These are phyloP conservation scores for Kwoniella sp. DNA, from an alignment of 768 basidiomycete species.

Conservation along the genomic window DNA sequence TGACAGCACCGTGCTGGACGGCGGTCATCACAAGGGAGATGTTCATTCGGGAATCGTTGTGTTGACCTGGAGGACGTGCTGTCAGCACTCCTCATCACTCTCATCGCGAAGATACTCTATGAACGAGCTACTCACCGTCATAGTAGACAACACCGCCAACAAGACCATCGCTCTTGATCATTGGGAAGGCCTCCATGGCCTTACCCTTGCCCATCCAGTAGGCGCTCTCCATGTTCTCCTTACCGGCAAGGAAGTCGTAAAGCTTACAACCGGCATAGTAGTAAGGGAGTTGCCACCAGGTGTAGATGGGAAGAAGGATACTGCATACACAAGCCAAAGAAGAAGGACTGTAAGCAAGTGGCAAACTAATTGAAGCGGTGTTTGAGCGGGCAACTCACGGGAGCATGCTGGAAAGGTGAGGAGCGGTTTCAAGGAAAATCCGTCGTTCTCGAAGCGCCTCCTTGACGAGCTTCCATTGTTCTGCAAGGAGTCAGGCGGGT, in stretches of 20 bases:
- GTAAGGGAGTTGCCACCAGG: constrained; percentile 96
- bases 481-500: constrained; percentile 15
- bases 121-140: constrained; percentile 66
- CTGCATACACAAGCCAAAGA: constrained; percentile 23
- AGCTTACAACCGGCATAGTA: constrained; percentile 94
- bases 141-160: constrained; percentile 97
- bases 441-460: constrained; percentile 90
- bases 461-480: constrained; percentile 75
- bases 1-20: constrained; percentile 82
- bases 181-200: constrained; percentile 91
- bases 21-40: constrained; percentile 92
- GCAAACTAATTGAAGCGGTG: background rate
- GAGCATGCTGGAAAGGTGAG: constrained; percentile 86
- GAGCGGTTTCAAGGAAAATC: constrained; percentile 93
- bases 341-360: background rate
- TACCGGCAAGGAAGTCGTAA: constrained; percentile 92
- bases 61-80: constrained; percentile 67
- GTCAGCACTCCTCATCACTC: background rate
- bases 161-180: constrained; percentile 88
- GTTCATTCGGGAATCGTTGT: constrained; percentile 99
- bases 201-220: constrained; percentile 95
- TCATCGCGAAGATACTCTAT: background rate
- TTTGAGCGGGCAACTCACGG: constrained; percentile 59
- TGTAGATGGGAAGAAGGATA: constrained; percentile 97
- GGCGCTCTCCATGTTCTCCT: constrained; percentile 93